Evolutionary conservation across 2,329 filamentous ascomycete species (phyloP).

Genomic region (Neonectria ditissima): DNA sequence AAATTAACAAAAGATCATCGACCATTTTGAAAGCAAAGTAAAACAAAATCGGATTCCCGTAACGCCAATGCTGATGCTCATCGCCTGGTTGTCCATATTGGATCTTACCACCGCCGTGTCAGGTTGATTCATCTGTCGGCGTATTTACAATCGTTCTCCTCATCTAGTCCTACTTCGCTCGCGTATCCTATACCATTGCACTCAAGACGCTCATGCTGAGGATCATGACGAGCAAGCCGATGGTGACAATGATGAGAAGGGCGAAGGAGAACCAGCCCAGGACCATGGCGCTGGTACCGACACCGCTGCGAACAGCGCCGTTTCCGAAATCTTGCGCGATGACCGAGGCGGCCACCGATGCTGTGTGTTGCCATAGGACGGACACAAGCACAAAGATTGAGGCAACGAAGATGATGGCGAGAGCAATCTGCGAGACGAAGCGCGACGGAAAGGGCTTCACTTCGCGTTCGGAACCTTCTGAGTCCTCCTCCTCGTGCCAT

Average conservation of each 20-base stretch:
- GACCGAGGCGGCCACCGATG: constrained; percentile 92
- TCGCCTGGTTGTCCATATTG: constrained; percentile 32
- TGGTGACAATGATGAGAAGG: constrained; percentile 92
- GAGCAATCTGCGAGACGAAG: constrained; percentile 89
- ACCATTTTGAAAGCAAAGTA: constrained; percentile 38
- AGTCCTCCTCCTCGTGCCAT: constrained; percentile 93
- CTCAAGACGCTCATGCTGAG: constrained; percentile 87
- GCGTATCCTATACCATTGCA: constrained; percentile 59
- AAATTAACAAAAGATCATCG: constrained; percentile 39
- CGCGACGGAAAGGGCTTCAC: constrained; percentile 94
- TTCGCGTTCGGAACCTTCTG: constrained; percentile 84
- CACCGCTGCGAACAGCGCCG: constrained; percentile 85
- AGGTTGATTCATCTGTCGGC: constrained; percentile 32
- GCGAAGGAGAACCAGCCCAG: constrained; percentile 98
- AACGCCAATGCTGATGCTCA: constrained; percentile 53
- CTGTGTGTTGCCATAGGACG: constrained; percentile 91
- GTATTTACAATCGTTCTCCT: constrained; percentile 39
- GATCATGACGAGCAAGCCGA: constrained; percentile 96
- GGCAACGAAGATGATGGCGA: constrained; percentile 89
- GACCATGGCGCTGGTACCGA: constrained; percentile 96
- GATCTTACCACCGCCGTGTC: constrained; percentile 37
- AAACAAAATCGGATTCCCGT: constrained; percentile 35
- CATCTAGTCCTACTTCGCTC: constrained; percentile 25
- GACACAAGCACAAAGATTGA: constrained; percentile 80
- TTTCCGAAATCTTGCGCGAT: constrained; percentile 95